Evolutionary conservation across 2,329 filamentous ascomycete species (phyloP).

Genomic region (Phialocephala sp.): DNA sequence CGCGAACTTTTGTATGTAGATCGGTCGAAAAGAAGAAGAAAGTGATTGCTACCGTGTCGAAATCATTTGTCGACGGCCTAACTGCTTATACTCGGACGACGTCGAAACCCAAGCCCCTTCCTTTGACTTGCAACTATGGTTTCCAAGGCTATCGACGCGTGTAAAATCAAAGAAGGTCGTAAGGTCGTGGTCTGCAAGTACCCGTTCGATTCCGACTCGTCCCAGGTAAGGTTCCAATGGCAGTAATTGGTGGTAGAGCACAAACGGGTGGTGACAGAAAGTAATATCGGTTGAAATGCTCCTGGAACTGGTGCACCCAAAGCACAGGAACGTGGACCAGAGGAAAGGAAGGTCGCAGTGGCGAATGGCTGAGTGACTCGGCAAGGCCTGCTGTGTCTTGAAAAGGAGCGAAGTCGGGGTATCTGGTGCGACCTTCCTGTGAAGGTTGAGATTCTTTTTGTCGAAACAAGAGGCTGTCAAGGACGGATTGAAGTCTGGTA

Average conservation of each 20-base stretch:
- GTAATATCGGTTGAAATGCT: slow-evolving; percentile 37
- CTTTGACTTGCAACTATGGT: slow-evolving; percentile 26
- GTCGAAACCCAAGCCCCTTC: slow-evolving; percentile 21
- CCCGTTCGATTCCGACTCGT: slow-evolving; percentile 37
- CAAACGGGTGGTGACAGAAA: slow-evolving; percentile 36
- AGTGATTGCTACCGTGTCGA: slow-evolving; percentile 33
- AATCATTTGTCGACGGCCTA: slow-evolving; percentile 34
- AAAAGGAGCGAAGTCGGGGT: slow-evolving; percentile 28
- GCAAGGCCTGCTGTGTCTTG: slow-evolving; percentile 19
- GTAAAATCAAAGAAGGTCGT: slow-evolving; percentile 36
- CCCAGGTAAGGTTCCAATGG: slow-evolving; percentile 35
- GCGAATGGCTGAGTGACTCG: slow-evolving; percentile 23
- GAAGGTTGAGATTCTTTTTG: slow-evolving; percentile 65
- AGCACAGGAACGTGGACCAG: slow-evolving; percentile 33
- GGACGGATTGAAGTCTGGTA: slow-evolving; percentile 84
- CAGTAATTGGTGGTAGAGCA: slow-evolving; percentile 21
- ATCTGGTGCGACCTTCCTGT: slow-evolving; percentile 33
- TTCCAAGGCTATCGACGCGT: slow-evolving; percentile 27
- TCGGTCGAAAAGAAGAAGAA: slow-evolving; percentile 27
- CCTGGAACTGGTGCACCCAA: slow-evolving; percentile 40
- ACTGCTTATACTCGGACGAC: slow-evolving; percentile 32
- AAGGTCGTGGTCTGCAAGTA: slow-evolving; percentile 39
- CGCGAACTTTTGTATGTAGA: slow-evolving; percentile 12
- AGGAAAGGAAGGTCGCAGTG: slow-evolving; percentile 32
- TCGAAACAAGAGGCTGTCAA: slow-evolving; percentile 85